Percentiles rank a stretch among this genome's conserved stretches.
Conservation (phyloP, 495 filamentous ascomycete genomes). For the Neurospora sp. region DNA sequence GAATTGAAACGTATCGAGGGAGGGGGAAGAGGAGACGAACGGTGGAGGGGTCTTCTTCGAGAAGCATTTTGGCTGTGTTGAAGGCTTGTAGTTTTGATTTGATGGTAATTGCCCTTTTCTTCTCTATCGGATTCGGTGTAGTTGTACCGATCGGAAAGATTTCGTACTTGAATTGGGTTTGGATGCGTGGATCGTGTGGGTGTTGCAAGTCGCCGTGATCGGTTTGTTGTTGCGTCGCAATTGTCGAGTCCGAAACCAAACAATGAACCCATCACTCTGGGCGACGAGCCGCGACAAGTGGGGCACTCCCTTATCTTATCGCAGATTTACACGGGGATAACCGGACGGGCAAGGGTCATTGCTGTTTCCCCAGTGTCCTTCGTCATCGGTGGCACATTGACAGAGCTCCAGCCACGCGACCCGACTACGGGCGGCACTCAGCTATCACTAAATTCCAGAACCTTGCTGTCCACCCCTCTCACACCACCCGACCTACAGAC, state of each 20-base stretch:
- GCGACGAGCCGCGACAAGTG: slow-evolving; percentile 6
- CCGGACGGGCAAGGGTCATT: background rate
- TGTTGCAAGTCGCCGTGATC: background rate
- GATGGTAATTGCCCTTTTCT: no score
- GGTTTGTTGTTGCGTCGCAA: slow-evolving; percentile 7
- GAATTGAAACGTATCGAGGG: no score
- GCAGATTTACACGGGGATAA: background rate
- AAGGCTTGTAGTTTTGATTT: no score
- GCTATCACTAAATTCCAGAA: slow-evolving; percentile 1
- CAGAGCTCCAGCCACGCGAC: slow-evolving; percentile 12
- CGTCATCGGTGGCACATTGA: slow-evolving; percentile 26
- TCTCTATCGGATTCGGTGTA: no score
- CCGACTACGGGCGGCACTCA: background rate
- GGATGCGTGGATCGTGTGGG: no score
- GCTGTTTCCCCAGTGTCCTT: slow-evolving; percentile 8
- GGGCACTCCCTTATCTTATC: slow-evolving; percentile 26
- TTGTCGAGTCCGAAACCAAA: background rate
- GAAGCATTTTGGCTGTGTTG: slow-evolving; percentile 59
- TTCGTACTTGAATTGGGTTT: no score
- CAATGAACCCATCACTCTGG: slow-evolving; percentile 10
- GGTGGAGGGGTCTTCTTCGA: slow-evolving; percentile 88
- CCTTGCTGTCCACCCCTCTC: background rate
- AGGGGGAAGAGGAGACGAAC: slow-evolving; percentile 25
- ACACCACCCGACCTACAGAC: background rate
- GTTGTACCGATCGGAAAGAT: no score